Evolutionary conservation across 371 early-diverging fungal genomes (phyloP), one percentile per base, ranked within the genome.

Genomic region (Mortierella sp.): DNA sequence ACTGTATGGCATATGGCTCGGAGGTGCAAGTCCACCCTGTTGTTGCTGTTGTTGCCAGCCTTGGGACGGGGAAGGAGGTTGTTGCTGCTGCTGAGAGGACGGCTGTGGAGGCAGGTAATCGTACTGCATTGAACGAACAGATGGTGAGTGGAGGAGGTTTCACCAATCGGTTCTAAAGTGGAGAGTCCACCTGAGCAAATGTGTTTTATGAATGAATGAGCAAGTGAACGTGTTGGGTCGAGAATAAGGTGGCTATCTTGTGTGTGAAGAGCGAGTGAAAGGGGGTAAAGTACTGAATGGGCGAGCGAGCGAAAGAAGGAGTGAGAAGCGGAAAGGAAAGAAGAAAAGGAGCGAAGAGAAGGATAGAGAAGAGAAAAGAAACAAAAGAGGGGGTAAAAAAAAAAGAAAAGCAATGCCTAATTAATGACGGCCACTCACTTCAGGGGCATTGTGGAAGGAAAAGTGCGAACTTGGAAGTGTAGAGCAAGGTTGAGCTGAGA

Each of bases 61-160:
- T 42, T 68, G 78, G 19, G 77, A 55, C 45, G 24, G 63, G 16
- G 74, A 54, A 24, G 75, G 73, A 3, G 74, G 73, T 24, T 71
- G 45, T 34, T 75, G 81, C 31, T 75, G 65, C 60, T 76, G 74
- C 70, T 68, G 77, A 13, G 47, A 48, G 58, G 54, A 42, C 72
- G 58, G 48, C 7, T 82, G 82, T 42, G 68, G 48, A 24, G 78
- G 58, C 34, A 57, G 76, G 75, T 78, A 78, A 11, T 78, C 83
- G 79, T 78, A 75, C 70, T 76, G 73, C 79, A 82, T 78, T 42
- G 71, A 58, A 10, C 42, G 70, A n/a, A 28, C 19, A 28, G 38
- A 19, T 52, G 52, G 26, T 55, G 54, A 14, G 28, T 16, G 52
- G 50, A 42, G 70, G 21, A 28, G 48, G 21, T 7, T 58, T 58